phyloP scores from a whole-genome alignment of 768 basidiomycete genomes.

The Tulasnella sp. region DNA sequence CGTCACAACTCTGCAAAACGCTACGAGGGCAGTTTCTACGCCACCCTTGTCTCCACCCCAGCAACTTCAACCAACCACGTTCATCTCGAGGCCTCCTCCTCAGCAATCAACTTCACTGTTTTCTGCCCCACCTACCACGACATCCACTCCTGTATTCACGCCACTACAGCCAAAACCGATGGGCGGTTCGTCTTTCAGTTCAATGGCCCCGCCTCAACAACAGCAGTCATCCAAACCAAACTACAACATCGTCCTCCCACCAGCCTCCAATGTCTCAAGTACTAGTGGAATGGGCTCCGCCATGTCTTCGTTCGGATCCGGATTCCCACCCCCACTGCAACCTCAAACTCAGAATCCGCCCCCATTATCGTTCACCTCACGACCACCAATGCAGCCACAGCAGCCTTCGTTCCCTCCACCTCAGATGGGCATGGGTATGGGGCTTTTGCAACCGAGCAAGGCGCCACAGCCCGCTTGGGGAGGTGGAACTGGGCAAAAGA shows the following conservation, averaged over 20 bases:
- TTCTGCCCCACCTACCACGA: slow-evolving; percentile 20
- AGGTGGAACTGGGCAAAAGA: slow-evolving; percentile 37
- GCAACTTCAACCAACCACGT: slow-evolving; percentile 13
- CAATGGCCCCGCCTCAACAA: slow-evolving; percentile 29
- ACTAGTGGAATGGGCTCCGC: slow-evolving; percentile 16
- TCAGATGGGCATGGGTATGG: slow-evolving; percentile 29
- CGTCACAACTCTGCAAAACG: background rate
- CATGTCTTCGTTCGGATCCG: background rate
- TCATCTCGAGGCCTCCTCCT: background rate
- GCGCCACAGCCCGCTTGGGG: slow-evolving; percentile 46
- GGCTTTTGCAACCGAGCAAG: slow-evolving; percentile 49
- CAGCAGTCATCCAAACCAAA: slow-evolving; percentile 37
- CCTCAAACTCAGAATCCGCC: slow-evolving; percentile 1
- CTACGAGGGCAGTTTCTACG: slow-evolving; percentile 31
- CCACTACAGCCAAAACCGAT: slow-evolving; percentile 45
- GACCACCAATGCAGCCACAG: background rate
- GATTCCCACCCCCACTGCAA: slow-evolving; percentile 27
- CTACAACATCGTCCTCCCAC: slow-evolving; percentile 25
- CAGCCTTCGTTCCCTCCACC: slow-evolving; percentile 7
- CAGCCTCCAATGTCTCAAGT: slow-evolving; percentile 35
- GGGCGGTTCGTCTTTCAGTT: background rate
- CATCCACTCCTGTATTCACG: slow-evolving; percentile 8
- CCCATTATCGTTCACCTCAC: background rate
- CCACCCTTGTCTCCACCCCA: slow-evolving; percentile 1
- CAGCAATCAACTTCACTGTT: background rate